Evolutionary conservation across 768 basidiomycete genomes (phyloP), one percentile per base, ranked within the genome.

Genomic region (Cystofilobasidium macerans): DNA sequence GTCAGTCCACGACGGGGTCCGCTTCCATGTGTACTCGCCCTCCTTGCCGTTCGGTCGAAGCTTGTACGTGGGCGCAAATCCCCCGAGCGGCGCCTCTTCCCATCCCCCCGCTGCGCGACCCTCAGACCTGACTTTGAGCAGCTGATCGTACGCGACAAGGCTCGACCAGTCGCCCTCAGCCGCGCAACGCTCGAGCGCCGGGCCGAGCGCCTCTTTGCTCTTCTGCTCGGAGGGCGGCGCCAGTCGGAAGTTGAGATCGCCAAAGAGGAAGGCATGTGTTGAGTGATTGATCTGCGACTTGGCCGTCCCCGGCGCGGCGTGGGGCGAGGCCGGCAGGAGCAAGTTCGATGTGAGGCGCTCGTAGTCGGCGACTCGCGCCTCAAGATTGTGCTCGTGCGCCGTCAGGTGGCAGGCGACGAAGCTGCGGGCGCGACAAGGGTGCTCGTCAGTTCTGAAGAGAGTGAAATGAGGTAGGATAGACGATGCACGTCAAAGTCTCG

Each of bases 381-480:
- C 75, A 64, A 92, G 77, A 64, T 86, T 82, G 45, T 81, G 76
- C 42, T 83, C 83, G 73, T 89, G 86, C 3, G 94, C 86, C 3
- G 90, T 88, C 66, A 99, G 80, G 79, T 99, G 94, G 18, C 89
- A 89, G 73, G 85, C 86, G 33, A 95, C 88, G 71, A 99, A 97
- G 18, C 91, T 95, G 70, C 51, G n/a, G n/a, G n/a, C n/a, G n/a
- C n/a, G n/a, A n/a, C n/a, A n/a, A n/a, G n/a, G n/a, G n/a, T n/a
- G n/a, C n/a, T n/a, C n/a, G n/a, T n/a, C n/a, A n/a, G n/a, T n/a
- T n/a, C n/a, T n/a, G n/a, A n/a, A 67, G 40, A 13, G 42, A 48
- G 61, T 67, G 42, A 20, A 30, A 26, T 12, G 48, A 26, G 11
- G 48, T 53, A 28, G 28, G 18, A 54, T 71, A 61, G 62, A 26